These are phyloP conservation scores for Hebeloma cylindrosporum DNA, from an alignment of 768 basidiomycete species.

Conservation along the genomic window DNA sequence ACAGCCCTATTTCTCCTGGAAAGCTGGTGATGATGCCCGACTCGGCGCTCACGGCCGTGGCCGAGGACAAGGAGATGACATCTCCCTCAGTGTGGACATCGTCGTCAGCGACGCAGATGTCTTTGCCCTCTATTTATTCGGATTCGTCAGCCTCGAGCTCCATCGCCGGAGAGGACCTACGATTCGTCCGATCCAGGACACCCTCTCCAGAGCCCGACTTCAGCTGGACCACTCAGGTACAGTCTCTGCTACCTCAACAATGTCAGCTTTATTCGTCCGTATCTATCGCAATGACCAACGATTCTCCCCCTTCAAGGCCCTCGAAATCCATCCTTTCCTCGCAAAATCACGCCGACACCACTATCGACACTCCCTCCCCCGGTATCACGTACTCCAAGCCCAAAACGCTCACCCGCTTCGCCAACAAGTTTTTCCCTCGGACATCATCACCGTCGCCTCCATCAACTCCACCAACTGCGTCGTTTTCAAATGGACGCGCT, in stretches of 20 bases:
- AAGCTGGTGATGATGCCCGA: slow-evolving; percentile 38
- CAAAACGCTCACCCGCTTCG: slow-evolving; percentile 40
- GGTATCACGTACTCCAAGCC: slow-evolving; percentile 20
- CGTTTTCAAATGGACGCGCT: slow-evolving; percentile 30
- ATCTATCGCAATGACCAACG: slow-evolving; percentile 42
- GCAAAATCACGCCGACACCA: slow-evolving; percentile 9
- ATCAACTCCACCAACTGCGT: slow-evolving; percentile 33
- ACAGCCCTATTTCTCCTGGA: slow-evolving; percentile 41
- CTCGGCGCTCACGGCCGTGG: slow-evolving; percentile 42
- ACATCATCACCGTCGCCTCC: slow-evolving; percentile 45
- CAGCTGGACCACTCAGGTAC: slow-evolving; percentile 36
- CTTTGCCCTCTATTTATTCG: slow-evolving; percentile 46
- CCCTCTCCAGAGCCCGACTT: slow-evolving; percentile 31
- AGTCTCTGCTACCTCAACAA: slow-evolving; percentile 35
- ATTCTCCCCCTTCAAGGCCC: slow-evolving; percentile 39
- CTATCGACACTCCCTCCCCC: slow-evolving; percentile 7
- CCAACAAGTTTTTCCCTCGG: slow-evolving; percentile 51
- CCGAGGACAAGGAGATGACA: slow-evolving; percentile 55
- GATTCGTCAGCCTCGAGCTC: slow-evolving; percentile 39
- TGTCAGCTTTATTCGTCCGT: slow-evolving; percentile 45
- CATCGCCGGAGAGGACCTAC: slow-evolving; percentile 31
- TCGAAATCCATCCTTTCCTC: slow-evolving; percentile 21
- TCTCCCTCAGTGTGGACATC: slow-evolving; percentile 51
- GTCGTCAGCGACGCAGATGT: slow-evolving; percentile 43
- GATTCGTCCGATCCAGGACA: slow-evolving; percentile 37